A percentile compares a stretch with the other conserved stretches of the same genome.
Evolutionary conservation across 192 early-diverging fungal genomes (phyloP).

Genomic region (Coemansia sp.): DNA sequence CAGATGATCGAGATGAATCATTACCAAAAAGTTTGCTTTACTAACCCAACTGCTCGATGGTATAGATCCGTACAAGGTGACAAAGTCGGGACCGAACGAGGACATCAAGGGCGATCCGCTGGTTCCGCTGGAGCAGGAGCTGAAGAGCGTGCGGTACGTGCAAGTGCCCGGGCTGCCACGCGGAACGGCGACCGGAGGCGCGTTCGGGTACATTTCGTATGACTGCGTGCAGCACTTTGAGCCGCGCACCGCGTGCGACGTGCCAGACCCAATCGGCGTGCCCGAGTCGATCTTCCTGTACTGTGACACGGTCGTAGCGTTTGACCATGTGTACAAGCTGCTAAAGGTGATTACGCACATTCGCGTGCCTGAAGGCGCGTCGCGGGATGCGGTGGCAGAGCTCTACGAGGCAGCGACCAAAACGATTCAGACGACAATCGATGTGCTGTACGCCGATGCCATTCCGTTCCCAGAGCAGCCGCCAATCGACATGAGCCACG

Average conservation of each 20-base stretch:
- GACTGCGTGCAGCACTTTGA: constrained; percentile 99
- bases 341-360: constrained; percentile 93
- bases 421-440: constrained; percentile 69
- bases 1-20: constrained; percentile 17
- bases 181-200: constrained; percentile 71
- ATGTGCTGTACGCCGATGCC: constrained; percentile 65
- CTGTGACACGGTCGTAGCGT: constrained; percentile 94
- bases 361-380: constrained; percentile 59
- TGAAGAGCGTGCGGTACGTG: constrained; percentile 74
- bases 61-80: constrained; percentile 82
- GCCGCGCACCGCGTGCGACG: constrained; percentile 76
- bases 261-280: constrained; percentile 83
- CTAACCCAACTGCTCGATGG: background rate
- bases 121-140: constrained; percentile 79
- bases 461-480: constrained; percentile 80
- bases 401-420: constrained; percentile 70
- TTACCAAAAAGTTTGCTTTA: background rate
- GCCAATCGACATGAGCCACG: constrained; percentile 65
- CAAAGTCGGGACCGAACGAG: constrained; percentile 75
- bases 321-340: constrained; percentile 91
- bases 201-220: constrained; percentile 95
- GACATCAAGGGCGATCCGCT: constrained; percentile 82
- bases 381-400: constrained; percentile 55
- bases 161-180: constrained; percentile 77
- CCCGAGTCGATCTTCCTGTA: constrained; percentile 94